These are phyloP conservation scores for Dioscorea alata DNA, from an alignment of 106 monocot species.

Conservation along the genomic window DNA sequence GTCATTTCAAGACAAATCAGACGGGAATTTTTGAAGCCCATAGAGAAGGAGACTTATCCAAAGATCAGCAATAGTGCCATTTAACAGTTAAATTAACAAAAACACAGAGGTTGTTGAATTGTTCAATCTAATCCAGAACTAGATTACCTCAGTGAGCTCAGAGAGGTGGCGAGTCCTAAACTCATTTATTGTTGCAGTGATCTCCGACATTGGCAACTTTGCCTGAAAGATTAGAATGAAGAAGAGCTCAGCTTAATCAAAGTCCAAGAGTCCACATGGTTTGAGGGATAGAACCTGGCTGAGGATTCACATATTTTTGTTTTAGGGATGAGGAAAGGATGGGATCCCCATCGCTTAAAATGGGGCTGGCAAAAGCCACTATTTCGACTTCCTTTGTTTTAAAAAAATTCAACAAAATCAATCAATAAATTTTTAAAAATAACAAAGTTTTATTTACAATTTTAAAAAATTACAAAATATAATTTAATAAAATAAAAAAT, in stretches of 20 bases:
- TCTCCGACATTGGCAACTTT: conserved; percentile 85
- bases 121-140: background rate
- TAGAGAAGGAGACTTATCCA: too few relatives aligned
- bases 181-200: conserved; percentile 91
- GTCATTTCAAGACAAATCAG: too few relatives aligned
- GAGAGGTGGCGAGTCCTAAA: conserved; percentile 93
- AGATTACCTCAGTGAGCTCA: conserved; percentile 88
- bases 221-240: conserved; percentile 33
- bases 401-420: background rate
- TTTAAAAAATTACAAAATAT: too few relatives aligned
- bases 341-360: too few relatives aligned
- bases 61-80: too few relatives aligned
- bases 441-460: too few relatives aligned
- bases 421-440: too few relatives aligned
- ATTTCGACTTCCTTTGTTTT: background rate
- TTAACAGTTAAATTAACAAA: background rate
- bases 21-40: too few relatives aligned
- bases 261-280: background rate
- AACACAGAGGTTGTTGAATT: background rate
- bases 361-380: background rate
- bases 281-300: too few relatives aligned
- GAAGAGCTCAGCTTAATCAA: background rate
- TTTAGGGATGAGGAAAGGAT: too few relatives aligned
- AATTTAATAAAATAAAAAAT: too few relatives aligned
- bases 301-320: too few relatives aligned